phyloP scores from a whole-genome alignment of 768 basidiomycete genomes.

The Tricholoma sp. region DNA sequence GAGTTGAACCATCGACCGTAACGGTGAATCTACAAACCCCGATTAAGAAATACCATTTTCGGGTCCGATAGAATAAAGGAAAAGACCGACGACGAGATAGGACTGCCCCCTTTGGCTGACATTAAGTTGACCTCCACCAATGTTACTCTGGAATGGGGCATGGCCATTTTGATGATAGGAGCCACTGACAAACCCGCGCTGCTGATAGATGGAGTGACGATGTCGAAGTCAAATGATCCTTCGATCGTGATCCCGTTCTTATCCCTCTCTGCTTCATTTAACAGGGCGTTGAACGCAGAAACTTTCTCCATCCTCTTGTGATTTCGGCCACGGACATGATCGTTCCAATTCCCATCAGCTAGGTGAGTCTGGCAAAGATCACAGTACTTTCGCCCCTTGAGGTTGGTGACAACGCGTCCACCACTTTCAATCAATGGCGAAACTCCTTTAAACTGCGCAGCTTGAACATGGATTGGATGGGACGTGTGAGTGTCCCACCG shows the following conservation, averaged over 20 bases:
- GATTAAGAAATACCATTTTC: background rate
- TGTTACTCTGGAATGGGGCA: conserved; percentile 22
- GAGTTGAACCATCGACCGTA: conserved; percentile 6
- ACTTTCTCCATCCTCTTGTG: conserved; percentile 34
- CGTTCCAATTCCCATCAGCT: conserved; percentile 21
- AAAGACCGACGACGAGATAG: background rate
- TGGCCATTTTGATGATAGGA: conserved; percentile 21
- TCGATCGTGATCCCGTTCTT: conserved; percentile 44
- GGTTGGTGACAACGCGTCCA: conserved; percentile 19
- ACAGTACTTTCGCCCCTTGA: conserved; percentile 16
- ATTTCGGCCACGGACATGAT: conserved; percentile 20
- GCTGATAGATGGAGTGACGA: conserved; percentile 34
- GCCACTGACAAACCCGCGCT: conserved; percentile 13
- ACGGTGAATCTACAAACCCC: conserved; percentile 9
- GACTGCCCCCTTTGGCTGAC: background rate
- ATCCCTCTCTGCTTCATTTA: conserved; percentile 49
- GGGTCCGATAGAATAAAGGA: background rate
- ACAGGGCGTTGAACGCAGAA: conserved; percentile 30
- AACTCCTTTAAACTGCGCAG: conserved; percentile 13
- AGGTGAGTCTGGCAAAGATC: conserved; percentile 20
- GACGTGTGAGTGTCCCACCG: conserved; percentile 18
- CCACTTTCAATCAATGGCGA: conserved; percentile 16
- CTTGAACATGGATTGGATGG: conserved; percentile 9
- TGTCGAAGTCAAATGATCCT: conserved; percentile 42
- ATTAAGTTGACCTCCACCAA: conserved; percentile 17